Evolutionary conservation across 768 basidiomycete genomes (phyloP), one percentile per base, ranked within the genome.

Genomic region (Tylopilus cervinicoccineus): DNA sequence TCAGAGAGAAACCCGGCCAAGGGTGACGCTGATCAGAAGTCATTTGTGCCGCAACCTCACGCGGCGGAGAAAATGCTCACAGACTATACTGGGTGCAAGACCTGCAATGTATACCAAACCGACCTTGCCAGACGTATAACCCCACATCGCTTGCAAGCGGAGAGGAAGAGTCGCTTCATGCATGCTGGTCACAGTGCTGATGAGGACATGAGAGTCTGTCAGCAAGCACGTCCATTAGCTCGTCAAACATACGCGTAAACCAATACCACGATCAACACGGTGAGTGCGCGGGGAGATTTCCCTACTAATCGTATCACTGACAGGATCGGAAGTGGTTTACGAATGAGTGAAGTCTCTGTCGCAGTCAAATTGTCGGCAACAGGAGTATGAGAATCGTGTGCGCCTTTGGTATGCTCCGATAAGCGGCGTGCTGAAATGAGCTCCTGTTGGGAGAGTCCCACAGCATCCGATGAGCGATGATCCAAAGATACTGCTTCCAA

Each of bases 81-180:
- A 85, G 47, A 87, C 67, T 16, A 88, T 59, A 0, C 80, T 78
- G 1, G 85, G 86, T 7, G 84, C 65, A 22, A 84, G 77, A 9
- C 76, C 75, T 8, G 80, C 84, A 48, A 88, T 67, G 60, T 82
- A 83, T 14, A 86, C 75, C n/a, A 88, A 56, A 8, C 87, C 87
- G 10, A 86, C 80, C 60, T 51, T 67, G 63, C n/a, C 61, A 0
- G 81, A 71, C 45, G 72, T 52, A 33, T 78, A 71, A 5, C 63
- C 62, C 76, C 80, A 84, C 7, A 74, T 51, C 11, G 58, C 58
- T 52, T 79, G 75, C 29, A 83, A 59, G 50, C 78, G 79, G 23
- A 83, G 61, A 1, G 83, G 80, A 31, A 84, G 65, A 6, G 80
- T 69, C 14, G 83, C 79, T 43, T 84, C 83, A 55, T 74, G 73